Conservation (phyloP, 257 asterid genomes). For the Petrea volubilis region DNA sequence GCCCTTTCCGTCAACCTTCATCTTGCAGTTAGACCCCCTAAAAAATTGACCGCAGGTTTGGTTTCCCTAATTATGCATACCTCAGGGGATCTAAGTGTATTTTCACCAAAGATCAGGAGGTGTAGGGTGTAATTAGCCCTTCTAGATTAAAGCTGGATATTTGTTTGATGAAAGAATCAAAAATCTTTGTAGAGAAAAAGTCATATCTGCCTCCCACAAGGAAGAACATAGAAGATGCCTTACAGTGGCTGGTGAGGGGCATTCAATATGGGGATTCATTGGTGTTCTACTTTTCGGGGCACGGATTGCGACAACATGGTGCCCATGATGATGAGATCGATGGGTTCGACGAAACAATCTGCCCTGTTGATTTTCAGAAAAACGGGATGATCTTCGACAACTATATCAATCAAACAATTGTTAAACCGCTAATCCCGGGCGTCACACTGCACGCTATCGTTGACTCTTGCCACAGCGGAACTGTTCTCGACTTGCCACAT, state of each 20-base stretch:
- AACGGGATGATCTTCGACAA: constrained; percentile 49
- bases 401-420: constrained; percentile 40
- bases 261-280: constrained; percentile 20
- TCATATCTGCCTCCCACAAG: constrained; percentile 37
- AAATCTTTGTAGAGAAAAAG: constrained; percentile 51
- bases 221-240: constrained; percentile 19
- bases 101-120: too few relatives aligned
- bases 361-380: constrained; percentile 51
- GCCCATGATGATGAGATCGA: constrained; percentile 15
- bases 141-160: too few relatives aligned
- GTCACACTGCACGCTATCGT: constrained; percentile 56
- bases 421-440: constrained; percentile 38
- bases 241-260: constrained; percentile 21
- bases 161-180: too few relatives aligned
- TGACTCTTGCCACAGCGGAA: constrained; percentile 72
- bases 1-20: too few relatives aligned
- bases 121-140: too few relatives aligned
- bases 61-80: too few relatives aligned
- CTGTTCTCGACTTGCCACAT: constrained; percentile 46
- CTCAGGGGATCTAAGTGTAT: too few relatives aligned
- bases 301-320: constrained; percentile 1
- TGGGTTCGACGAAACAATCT: constrained; percentile 18
- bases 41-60: too few relatives aligned
- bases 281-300: constrained; percentile 25
- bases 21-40: too few relatives aligned